Evolutionary conservation across 106 monocot genomes (phyloP), one percentile per base, ranked within the genome.

Genomic region (Hemerocallis citrina): DNA sequence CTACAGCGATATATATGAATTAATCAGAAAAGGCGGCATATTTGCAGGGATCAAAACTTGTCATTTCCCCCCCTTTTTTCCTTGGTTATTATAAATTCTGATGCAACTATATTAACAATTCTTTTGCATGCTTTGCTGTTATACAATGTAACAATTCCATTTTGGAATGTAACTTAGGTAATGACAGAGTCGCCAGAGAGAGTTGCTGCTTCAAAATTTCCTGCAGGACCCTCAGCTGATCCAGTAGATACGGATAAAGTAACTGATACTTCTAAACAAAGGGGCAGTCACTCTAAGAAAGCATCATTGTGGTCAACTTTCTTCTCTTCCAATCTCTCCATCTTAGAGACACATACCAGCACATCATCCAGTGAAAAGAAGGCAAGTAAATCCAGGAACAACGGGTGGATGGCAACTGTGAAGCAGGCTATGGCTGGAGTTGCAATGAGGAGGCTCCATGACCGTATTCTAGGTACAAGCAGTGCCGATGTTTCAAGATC

Each of bases 111-210:
- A n/a, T n/a, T n/a, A n/a, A n/a, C n/a, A n/a, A n/a, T n/a, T n/a
- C n/a, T n/a, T n/a, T n/a, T n/a, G n/a, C n/a, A n/a, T n/a, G n/a
- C n/a, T n/a, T n/a, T n/a, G n/a, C n/a, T n/a, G n/a, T n/a, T n/a
- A n/a, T 15, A 27, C 40, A 9, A 19, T 44, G 35, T 23, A 64
- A 5, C 47, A 49, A 36, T 49, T 64, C 19, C 23, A 13, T 24
- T 21, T 8, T 57, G 35, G 39, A 51, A 75, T 63, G 28, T 76
- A 33, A n/a, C 40, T 44, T 76, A 92, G 80, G 84, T 87, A 70
- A 90, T 90, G 89, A 86, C 76, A 75, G 75, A 56, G 63, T 90
- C 84, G 67, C 83, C 83, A 74, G 78, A 86, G 65, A 79, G 55
- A 62, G 66, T 63, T 78, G 73, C 64, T 52, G 70, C 67, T 79